Evolutionary conservation across 2,329 filamentous ascomycete species (phyloP).

Genomic region (Trichophyton simii): DNA sequence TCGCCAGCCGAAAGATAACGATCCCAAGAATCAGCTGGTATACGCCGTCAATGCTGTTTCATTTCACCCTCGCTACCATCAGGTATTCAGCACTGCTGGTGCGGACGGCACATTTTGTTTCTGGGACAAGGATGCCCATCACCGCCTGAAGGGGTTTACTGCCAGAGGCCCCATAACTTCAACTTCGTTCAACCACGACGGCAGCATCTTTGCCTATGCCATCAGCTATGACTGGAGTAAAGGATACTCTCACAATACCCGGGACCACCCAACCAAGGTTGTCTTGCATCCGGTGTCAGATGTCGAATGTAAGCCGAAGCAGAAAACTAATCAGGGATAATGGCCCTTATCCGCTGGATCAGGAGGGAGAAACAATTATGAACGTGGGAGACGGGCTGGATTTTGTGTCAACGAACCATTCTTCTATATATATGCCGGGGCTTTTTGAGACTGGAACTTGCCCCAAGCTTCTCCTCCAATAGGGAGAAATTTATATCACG

Average conservation of each 20-base stretch:
- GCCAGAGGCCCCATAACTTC: slow-evolving; percentile 81
- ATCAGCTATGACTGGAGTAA: slow-evolving; percentile 98
- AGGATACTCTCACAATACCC: slow-evolving; percentile 73
- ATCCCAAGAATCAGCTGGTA: slow-evolving; percentile 65
- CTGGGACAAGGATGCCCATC: slow-evolving; percentile 78
- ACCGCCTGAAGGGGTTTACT: slow-evolving; percentile 77
- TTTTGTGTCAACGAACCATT: too few relatives aligned
- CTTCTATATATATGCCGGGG: too few relatives aligned
- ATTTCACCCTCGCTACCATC: slow-evolving; percentile 84
- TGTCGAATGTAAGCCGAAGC: background rate
- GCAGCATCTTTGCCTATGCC: slow-evolving; percentile 77
- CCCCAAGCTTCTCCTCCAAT: too few relatives aligned
- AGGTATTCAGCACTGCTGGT: slow-evolving; percentile 90
- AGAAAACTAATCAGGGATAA: background rate
- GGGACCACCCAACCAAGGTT: slow-evolving; percentile 57
- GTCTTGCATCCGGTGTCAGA: slow-evolving; percentile 60
- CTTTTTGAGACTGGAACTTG: too few relatives aligned
- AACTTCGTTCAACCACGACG: slow-evolving; percentile 76
- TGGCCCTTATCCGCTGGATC: too few relatives aligned
- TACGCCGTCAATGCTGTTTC: slow-evolving; percentile 94
- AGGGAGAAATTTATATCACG: too few relatives aligned
- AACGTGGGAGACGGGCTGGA: too few relatives aligned
- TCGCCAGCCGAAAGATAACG: slow-evolving; percentile 57
- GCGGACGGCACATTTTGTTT: slow-evolving; percentile 77
- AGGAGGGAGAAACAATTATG: too few relatives aligned